Percentiles rank a stretch among this genome's conserved stretches.
Conservation (phyloP, 768 basidiomycete genomes). For the Psilocybe sp. region DNA sequence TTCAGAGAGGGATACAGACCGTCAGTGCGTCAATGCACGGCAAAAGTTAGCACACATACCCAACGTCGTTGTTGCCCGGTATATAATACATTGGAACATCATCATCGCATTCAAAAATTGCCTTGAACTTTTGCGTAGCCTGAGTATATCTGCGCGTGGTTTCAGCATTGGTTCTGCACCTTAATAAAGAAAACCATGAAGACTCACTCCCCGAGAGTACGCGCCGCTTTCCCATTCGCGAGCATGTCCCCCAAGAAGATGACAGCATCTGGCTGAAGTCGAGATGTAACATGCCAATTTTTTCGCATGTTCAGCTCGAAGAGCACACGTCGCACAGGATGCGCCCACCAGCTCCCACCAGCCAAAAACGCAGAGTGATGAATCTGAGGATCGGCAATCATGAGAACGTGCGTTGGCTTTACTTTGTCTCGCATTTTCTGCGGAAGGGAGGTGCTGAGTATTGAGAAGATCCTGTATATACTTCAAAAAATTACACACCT, state of each 20-base stretch:
- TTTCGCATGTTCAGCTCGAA: constrained; percentile 63
- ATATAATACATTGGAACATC: constrained; percentile 50
- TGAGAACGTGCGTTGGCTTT: constrained; percentile 52
- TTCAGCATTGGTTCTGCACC: not conserved
- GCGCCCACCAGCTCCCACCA: constrained; percentile 39
- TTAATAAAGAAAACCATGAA: not conserved
- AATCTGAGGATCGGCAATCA: constrained; percentile 71
- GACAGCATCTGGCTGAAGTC: constrained; percentile 59
- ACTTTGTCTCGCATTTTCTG: constrained; percentile 6
- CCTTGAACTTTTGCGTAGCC: constrained; percentile 60
- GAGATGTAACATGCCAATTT: constrained; percentile 63
- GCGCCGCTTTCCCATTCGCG: constrained; percentile 55
- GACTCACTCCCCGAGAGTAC: constrained; percentile 41
- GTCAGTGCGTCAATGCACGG: not conserved
- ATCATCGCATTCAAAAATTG: constrained; percentile 48
- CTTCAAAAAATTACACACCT: constrained; percentile 14
- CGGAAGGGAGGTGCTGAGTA: not conserved
- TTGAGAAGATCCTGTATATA: not conserved
- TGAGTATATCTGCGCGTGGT: constrained; percentile 49
- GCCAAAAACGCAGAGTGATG: constrained; percentile 35
- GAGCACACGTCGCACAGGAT: constrained; percentile 38
- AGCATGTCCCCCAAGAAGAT: constrained; percentile 80
- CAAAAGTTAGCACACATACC: constrained; percentile 32
- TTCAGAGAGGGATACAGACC: constrained; percentile 17
- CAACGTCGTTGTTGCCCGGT: constrained; percentile 83